phyloP scores from a whole-genome alignment of 345 rosid genomes.

The Bruguiera gymnorhiza region DNA sequence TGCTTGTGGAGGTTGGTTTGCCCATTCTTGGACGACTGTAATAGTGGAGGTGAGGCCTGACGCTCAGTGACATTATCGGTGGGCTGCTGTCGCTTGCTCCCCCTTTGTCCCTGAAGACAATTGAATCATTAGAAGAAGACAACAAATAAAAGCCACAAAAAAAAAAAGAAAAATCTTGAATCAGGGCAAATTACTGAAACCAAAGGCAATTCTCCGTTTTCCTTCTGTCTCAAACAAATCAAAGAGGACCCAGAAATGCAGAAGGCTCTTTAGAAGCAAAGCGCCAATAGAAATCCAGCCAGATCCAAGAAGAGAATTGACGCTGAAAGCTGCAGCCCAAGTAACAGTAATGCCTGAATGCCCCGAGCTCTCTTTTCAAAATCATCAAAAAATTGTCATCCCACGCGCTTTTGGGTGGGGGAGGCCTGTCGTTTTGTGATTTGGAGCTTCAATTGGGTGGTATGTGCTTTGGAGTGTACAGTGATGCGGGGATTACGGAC shows the following conservation, averaged over 20 bases:
- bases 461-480: no score
- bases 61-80: constrained; percentile 15
- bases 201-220: neutral
- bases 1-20: constrained; percentile 23
- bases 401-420: no score
- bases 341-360: no score
- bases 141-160: neutral
- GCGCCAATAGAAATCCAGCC: neutral
- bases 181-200: no score
- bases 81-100: neutral
- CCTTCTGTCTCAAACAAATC: neutral
- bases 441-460: no score
- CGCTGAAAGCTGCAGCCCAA: no score
- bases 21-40: constrained; percentile 9
- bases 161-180: neutral
- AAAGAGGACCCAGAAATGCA: constrained; percentile 7
- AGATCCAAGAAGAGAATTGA: constrained; percentile 2
- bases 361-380: neutral
- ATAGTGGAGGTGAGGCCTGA: constrained; percentile 14
- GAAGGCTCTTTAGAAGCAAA: neutral
- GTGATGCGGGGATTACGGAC: no score
- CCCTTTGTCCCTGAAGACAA: neutral
- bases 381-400: neutral
- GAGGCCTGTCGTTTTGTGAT: no score
- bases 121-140: neutral